A percentile compares a stretch with the other conserved stretches of the same genome.
Evolutionary conservation across 192 early-diverging fungal genomes (phyloP).

Genomic region (Coemansia interrupta): DNA sequence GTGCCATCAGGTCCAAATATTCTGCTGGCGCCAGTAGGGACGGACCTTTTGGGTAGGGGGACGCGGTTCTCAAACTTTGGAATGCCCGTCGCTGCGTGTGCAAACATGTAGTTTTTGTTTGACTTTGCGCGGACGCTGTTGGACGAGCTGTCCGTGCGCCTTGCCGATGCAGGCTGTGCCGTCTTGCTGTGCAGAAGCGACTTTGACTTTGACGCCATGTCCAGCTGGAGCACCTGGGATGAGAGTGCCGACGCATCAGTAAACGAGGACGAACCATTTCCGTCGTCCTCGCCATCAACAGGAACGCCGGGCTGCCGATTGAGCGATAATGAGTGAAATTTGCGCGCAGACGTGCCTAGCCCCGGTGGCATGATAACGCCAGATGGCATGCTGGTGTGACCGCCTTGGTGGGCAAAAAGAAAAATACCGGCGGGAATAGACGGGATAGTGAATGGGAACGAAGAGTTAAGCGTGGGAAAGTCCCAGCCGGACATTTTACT

Average conservation of each 20-base stretch:
- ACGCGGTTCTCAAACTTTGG: conserved; percentile 51
- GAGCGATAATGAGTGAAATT: conserved; percentile 48
- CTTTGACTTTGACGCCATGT: conserved; percentile 8
- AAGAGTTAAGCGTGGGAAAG: conserved; percentile 49
- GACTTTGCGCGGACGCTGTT: conserved; percentile 10
- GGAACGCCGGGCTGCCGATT: conserved; percentile 45
- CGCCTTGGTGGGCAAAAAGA: conserved; percentile 23
- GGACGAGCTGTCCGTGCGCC: conserved; percentile 25
- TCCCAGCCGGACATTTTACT: conserved; percentile 28
- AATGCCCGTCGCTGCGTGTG: conserved; percentile 59
- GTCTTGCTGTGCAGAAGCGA: conserved; percentile 4
- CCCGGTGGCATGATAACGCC: conserved; percentile 48
- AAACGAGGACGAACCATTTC: background rate
- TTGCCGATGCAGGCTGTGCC: background rate
- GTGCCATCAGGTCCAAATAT: conserved; percentile 3
- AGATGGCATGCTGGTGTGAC: conserved; percentile 23
- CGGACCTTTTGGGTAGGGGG: conserved; percentile 18
- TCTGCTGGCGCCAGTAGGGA: background rate
- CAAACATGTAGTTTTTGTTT: conserved; percentile 57
- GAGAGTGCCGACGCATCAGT: conserved; percentile 28
- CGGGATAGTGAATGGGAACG: conserved; percentile 51
- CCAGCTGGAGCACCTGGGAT: conserved; percentile 15
- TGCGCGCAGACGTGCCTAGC: conserved; percentile 46
- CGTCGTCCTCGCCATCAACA: conserved; percentile 19
- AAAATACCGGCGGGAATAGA: conserved; percentile 34